These are phyloP conservation scores for Hirschfeldia incana DNA, from an alignment of 345 rosid species.

Conservation along the genomic window DNA sequence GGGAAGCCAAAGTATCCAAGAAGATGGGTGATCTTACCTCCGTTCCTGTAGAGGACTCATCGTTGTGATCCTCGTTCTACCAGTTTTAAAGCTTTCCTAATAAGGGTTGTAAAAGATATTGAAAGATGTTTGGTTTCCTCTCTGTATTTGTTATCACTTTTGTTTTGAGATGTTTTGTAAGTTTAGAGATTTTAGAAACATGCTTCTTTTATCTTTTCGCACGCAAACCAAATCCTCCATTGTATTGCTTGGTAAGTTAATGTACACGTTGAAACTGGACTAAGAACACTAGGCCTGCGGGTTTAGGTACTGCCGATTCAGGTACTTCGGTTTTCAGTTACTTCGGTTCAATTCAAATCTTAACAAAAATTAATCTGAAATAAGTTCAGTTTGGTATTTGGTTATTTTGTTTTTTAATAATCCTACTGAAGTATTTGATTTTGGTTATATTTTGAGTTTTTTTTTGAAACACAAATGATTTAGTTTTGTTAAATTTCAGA, in stretches of 20 bases:
- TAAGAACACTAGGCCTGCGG: not conserved
- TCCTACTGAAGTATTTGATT: not conserved
- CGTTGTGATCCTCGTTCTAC: conserved; percentile 5
- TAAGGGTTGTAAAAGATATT: conserved; percentile 13
- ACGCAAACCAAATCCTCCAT: conserved; percentile 17
- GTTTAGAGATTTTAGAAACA: conserved; percentile 20
- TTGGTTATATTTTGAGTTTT: not conserved
- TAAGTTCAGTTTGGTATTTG: not conserved
- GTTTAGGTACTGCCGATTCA: not conserved
- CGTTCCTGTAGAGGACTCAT: conserved; percentile 67
- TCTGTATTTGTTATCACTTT: conserved; percentile 13
- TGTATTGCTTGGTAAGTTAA: not conserved
- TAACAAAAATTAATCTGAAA: not conserved
- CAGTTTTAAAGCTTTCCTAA: not conserved
- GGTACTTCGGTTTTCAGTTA: not conserved
- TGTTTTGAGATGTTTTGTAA: conserved; percentile 7
- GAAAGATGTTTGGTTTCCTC: conserved; percentile 6
- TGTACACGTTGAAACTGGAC: not conserved
- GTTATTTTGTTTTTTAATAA: not conserved
- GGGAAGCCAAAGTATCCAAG: conserved; percentile 90
- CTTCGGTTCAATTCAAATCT: not conserved
- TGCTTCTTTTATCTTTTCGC: conserved; percentile 15
- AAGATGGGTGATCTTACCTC: conserved; percentile 94
- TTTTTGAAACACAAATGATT: not conserved
- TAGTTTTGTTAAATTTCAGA: not conserved